Conservation (phyloP, 805 yeast species). For the Ogataea paraovalis region DNA sequence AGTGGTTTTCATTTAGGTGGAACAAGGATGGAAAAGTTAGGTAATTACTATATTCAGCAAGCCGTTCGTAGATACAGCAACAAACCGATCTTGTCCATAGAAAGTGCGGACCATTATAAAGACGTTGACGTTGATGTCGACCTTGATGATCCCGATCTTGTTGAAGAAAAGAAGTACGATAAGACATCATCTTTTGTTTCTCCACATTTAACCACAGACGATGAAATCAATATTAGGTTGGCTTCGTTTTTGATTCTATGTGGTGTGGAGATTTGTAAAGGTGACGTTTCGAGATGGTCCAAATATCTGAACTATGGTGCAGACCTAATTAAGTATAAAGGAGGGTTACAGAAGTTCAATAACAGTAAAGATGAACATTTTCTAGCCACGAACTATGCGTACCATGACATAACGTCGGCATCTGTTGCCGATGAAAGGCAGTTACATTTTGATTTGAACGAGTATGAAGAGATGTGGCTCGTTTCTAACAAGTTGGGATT, state of each 20-base stretch:
- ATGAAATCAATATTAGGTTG: constrained; percentile 40
- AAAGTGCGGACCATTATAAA: constrained; percentile 13
- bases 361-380: constrained; percentile 60
- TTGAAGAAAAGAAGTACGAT: constrained; percentile 8
- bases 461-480: constrained; percentile 51
- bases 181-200: constrained; percentile 2
- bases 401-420: constrained; percentile 71
- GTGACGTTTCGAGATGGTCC: constrained; percentile 77
- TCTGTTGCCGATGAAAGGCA: constrained; percentile 56
- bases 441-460: constrained; percentile 58
- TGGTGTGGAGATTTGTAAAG: constrained; percentile 80
- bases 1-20: constrained; percentile 50
- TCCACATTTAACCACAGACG: constrained; percentile 25
- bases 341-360: constrained; percentile 54
- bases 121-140: constrained; percentile 25
- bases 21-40: constrained; percentile 41
- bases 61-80: constrained; percentile 42
- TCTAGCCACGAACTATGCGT: constrained; percentile 73
- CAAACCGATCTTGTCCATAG: constrained; percentile 27
- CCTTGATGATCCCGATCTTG: constrained; percentile 19
- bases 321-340: constrained; percentile 52
- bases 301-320: constrained; percentile 63
- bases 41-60: constrained; percentile 41
- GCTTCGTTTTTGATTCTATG: constrained; percentile 66
- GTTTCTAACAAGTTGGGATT: constrained; percentile 36